Percentiles rank a stretch among this genome's conserved stretches.
phyloP scores from a whole-genome alignment of 495 filamentous ascomycete species.

The Podospora australis region DNA sequence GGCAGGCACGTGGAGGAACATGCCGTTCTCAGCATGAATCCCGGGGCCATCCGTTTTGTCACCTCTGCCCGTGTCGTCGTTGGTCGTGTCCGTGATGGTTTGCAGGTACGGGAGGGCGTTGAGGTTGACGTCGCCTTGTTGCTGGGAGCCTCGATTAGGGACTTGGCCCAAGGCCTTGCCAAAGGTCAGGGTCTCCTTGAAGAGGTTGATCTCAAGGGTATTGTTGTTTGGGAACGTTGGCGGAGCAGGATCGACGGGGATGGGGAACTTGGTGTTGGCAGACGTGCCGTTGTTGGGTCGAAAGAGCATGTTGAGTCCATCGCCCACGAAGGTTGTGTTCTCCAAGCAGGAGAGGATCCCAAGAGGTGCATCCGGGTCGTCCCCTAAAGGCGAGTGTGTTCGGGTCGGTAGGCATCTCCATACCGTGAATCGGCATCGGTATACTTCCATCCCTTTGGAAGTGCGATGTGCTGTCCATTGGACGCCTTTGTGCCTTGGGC shows the following conservation, averaged over 20 bases:
- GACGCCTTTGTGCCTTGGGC: no score
- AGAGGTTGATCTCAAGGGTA: not conserved
- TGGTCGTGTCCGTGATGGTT: not conserved
- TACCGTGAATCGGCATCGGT: no score
- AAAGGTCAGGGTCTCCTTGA: not conserved
- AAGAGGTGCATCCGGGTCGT: not conserved
- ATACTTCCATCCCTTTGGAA: no score
- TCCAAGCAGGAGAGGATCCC: not conserved
- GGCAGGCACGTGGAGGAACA: not conserved
- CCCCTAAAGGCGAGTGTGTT: not conserved
- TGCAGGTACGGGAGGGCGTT: not conserved
- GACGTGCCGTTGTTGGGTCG: not conserved
- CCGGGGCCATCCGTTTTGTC: not conserved
- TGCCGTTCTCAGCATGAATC: not conserved
- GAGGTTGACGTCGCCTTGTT: not conserved
- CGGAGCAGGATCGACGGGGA: not conserved
- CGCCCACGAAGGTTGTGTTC: not conserved
- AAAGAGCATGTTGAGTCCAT: not conserved
- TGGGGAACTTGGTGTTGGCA: not conserved
- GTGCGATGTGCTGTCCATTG: no score
- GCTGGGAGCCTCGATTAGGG: not conserved
- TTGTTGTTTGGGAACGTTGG: not conserved
- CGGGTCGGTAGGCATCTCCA: no score
- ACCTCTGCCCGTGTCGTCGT: not conserved
- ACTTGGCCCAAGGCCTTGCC: not conserved